Percentiles rank a stretch among this genome's conserved stretches.
Conservation (phyloP, 2,329 filamentous ascomycete genomes). For the Aspergillus transmontanensis region DNA sequence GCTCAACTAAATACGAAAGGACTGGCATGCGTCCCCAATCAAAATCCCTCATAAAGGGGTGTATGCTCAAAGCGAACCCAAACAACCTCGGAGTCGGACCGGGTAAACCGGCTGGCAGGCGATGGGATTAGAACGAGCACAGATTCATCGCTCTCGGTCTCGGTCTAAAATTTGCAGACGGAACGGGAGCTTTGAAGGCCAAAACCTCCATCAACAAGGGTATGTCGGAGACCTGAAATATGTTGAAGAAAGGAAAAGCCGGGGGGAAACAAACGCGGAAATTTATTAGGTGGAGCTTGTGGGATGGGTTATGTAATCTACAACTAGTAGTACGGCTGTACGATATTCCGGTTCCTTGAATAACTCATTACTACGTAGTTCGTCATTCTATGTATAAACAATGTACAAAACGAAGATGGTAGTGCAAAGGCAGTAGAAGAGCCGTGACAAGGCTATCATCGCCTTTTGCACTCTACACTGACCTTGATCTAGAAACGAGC, state of each 20-base stretch:
- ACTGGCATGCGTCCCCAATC: background rate
- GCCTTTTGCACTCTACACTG: background rate
- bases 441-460: background rate
- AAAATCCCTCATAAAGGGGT: slow-evolving; percentile 21
- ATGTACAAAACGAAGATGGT: slow-evolving; percentile 4
- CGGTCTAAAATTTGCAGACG: slow-evolving; percentile 44
- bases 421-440: background rate
- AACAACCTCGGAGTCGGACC: slow-evolving; percentile 30
- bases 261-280: slow-evolving; percentile 16
- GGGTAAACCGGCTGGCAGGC: slow-evolving; percentile 27
- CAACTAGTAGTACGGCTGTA: background rate
- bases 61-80: slow-evolving; percentile 52
- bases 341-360: background rate
- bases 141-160: slow-evolving; percentile 43
- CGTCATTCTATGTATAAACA: background rate
- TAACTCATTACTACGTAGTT: background rate
- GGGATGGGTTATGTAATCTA: slow-evolving; percentile 15
- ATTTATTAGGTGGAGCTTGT: slow-evolving; percentile 15
- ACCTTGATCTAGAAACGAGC: slow-evolving; percentile 59
- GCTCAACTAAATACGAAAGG: background rate
- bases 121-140: slow-evolving; percentile 49
- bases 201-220: slow-evolving; percentile 44
- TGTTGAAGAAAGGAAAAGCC: slow-evolving; percentile 30
- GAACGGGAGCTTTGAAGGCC: slow-evolving; percentile 27
- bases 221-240: slow-evolving; percentile 46